Base-by-base conservation (phyloP, 139 green algal species). In the Asterochloris sp. region DNA sequence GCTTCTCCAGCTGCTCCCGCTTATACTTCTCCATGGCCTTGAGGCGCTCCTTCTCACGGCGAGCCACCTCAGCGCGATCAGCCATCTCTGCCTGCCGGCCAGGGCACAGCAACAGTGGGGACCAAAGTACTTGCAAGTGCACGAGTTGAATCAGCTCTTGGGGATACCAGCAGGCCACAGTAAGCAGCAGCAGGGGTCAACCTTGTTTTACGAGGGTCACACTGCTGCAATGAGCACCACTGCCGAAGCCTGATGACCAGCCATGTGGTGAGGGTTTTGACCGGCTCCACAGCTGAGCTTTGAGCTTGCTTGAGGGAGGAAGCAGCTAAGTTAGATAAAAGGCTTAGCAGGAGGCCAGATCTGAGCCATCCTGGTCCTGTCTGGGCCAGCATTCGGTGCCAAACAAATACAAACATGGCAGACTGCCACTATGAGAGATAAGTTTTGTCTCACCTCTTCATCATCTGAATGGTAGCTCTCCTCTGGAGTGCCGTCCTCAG, bases 1-100 rank as follows among this genome's bases (percentile, higher is more conserved):
- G 88, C 27, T 89, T 85, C 73, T 98, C 95, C 76, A 99, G 87
- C 82, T 96, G 81, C 67, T 96, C 89, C 78, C 92, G 93, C 83
- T 97, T 96, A 23, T 89, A 80, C 82, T 92, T 89, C 38, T 95
- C 94, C 83, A 96, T 89, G 76, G 91, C 54, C 74, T 89, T 89
- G 16, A 99, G 88, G 10, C 97, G 88, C 87, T 97, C 90, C 38
- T 86, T 84, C 84, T 99, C 96, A 68, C 87, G 88, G 62, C 88
- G 87, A 0, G 94, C 95, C 0, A 98, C 84, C 27, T 93, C 84
- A 69, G 77, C 9, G 78, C 84, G 11, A 28, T 28, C 2, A 67
- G 81, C 71, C n/a, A 63, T 60, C 0, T 54, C 54, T 83, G 9
- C 80, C 82, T 54, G 85, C 16, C 13, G 68, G 82, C 78, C 86